These are phyloP conservation scores for Aspergillus brunneoviolaceus DNA, from an alignment of 2,329 filamentous ascomycete species.

Conservation along the genomic window DNA sequence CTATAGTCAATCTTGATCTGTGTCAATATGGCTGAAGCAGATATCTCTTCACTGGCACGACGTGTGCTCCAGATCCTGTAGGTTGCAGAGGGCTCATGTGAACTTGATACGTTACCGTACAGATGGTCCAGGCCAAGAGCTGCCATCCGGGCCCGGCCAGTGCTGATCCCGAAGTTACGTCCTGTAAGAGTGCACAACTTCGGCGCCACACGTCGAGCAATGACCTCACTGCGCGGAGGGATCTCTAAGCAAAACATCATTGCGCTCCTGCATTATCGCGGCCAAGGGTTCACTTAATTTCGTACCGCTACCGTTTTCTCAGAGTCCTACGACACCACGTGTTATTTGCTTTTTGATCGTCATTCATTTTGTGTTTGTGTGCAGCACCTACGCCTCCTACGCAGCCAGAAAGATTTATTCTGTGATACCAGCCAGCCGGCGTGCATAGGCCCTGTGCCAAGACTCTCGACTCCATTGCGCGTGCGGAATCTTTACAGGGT, in stretches of 20 bases:
- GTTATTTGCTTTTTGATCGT: not conserved
- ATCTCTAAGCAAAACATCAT: too few relatives aligned
- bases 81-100: not conserved
- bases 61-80: not conserved
- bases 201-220: not conserved
- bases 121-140: not conserved
- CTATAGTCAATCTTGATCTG: too few relatives aligned
- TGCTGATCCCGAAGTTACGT: conserved; percentile 3
- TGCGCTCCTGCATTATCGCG: not conserved
- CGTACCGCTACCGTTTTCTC: too few relatives aligned
- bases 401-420: not conserved
- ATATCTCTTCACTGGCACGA: not conserved
- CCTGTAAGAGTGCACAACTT: not conserved
- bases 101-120: not conserved
- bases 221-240: conserved; percentile 2
- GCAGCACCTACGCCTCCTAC: too few relatives aligned
- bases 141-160: not conserved
- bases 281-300: not conserved
- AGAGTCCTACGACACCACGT: too few relatives aligned
- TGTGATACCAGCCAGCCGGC: not conserved
- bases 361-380: too few relatives aligned
- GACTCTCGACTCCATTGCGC: not conserved
- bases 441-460: not conserved
- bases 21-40: not conserved
- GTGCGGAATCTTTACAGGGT: not conserved